Percentiles rank a stretch among this genome's conserved stretches.
phyloP scores from a whole-genome alignment of 164 flowering plant species.

The Vitis riparia region DNA sequence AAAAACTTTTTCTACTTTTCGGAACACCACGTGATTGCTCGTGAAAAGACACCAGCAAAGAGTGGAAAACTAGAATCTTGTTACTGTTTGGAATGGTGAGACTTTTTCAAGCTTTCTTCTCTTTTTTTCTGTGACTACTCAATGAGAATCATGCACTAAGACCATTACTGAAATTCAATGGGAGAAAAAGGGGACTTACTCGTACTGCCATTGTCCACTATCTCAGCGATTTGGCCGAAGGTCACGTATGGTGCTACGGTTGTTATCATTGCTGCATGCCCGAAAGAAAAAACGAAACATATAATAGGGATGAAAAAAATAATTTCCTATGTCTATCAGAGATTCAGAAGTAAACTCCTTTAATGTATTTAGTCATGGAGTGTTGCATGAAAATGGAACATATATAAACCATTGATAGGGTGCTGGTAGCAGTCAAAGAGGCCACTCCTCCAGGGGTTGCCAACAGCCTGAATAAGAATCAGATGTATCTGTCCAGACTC shows the following conservation, averaged over 20 bases:
- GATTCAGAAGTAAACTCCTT: no score
- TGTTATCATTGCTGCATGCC: slow-evolving; percentile 7
- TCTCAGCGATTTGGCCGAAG: slow-evolving; percentile 13
- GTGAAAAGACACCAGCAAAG: no score
- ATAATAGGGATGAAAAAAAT: background rate
- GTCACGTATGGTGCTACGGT: slow-evolving; percentile 11
- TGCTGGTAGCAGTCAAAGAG: slow-evolving; percentile 11
- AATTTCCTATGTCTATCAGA: no score
- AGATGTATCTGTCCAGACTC: background rate
- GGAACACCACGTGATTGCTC: no score
- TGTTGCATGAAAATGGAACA: background rate
- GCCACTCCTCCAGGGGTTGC: slow-evolving; percentile 9
- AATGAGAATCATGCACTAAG: no score
- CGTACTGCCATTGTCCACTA: slow-evolving; percentile 17
- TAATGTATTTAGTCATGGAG: no score
- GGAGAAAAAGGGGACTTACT: slow-evolving; percentile 1
- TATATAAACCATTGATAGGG: slow-evolving; percentile 5
- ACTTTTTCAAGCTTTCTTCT: no score
- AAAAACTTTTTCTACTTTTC: background rate
- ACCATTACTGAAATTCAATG: background rate
- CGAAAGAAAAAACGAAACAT: background rate
- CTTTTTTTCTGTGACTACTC: no score
- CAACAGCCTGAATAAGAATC: slow-evolving; percentile 3
- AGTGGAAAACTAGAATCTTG: no score
- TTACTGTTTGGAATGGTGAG: no score